Evolutionary conservation across 495 filamentous ascomycete species (phyloP).

Genomic region (Tetracladium setigerum): DNA sequence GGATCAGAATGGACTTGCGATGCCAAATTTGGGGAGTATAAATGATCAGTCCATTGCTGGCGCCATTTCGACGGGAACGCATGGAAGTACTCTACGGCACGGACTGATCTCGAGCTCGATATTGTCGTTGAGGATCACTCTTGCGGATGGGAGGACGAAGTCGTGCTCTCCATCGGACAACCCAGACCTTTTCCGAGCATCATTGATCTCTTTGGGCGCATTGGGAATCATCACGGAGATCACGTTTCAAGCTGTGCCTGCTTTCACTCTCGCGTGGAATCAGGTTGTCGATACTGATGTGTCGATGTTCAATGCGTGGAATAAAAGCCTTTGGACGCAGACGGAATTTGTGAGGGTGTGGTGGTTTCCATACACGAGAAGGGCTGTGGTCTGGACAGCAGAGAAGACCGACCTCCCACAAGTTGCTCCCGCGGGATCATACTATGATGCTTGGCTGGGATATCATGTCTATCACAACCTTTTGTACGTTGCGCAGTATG

Average conservation of each 20-base stretch:
- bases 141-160: constrained; percentile 71
- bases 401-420: constrained; percentile 51
- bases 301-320: constrained; percentile 65
- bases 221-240: constrained; percentile 87
- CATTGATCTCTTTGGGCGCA: constrained; percentile 79
- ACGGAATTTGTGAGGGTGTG: constrained; percentile 88
- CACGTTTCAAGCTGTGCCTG: constrained; percentile 67
- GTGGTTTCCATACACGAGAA: constrained; percentile 91
- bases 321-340: constrained; percentile 67
- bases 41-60: constrained; percentile 90
- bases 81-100: constrained; percentile 79
- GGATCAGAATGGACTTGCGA: constrained; percentile 63
- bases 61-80: constrained; percentile 86
- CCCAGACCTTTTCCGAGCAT: constrained; percentile 76
- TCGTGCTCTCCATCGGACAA: constrained; percentile 67
- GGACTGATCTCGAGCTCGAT: constrained; percentile 77
- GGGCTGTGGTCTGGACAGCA: constrained; percentile 82
- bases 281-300: constrained; percentile 67
- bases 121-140: constrained; percentile 63
- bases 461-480: constrained; percentile 86
- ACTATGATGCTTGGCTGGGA: constrained; percentile 74
- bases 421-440: constrained; percentile 38
- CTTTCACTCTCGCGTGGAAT: constrained; percentile 76
- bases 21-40: constrained; percentile 90
- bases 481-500: constrained; percentile 66